Evolutionary conservation across 1,284 basidiomycete species (phyloP).

Genomic region (Leccinum cinnamomeum): DNA sequence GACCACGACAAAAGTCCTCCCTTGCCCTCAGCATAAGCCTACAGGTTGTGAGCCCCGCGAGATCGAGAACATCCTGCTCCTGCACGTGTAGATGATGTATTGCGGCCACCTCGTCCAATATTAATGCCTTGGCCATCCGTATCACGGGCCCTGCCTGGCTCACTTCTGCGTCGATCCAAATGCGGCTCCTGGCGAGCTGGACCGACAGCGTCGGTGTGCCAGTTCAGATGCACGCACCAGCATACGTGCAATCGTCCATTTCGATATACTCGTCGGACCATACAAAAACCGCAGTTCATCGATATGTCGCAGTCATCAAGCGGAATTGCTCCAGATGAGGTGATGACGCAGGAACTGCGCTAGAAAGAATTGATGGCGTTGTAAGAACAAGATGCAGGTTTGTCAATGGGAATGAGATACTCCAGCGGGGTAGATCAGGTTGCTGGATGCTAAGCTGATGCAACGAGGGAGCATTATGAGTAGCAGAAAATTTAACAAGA

Average conservation of each 20-base stretch:
- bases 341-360: conserved; percentile 29
- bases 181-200: conserved; percentile 46
- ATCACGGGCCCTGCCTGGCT: not conserved
- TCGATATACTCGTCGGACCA: conserved; percentile 49
- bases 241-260: conserved; percentile 50
- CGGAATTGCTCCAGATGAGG: conserved; percentile 48
- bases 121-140: conserved; percentile 15
- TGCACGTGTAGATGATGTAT: conserved; percentile 61
- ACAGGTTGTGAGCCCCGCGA: conserved; percentile 52
- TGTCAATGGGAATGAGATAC: conserved; percentile 24
- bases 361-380: conserved; percentile 1
- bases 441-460: conserved; percentile 26
- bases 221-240: conserved; percentile 58
- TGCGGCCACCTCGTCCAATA: conserved; percentile 47
- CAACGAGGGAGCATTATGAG: conserved; percentile 23
- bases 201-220: conserved; percentile 46
- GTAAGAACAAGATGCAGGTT: conserved; percentile 18
- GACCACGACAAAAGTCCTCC: conserved; percentile 59
- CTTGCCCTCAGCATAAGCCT: conserved; percentile 44
- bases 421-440: conserved; percentile 27
- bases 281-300: conserved; percentile 42
- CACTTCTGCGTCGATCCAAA: conserved; percentile 10
- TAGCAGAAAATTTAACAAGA: conserved; percentile 25
- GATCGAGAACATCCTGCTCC: conserved; percentile 53
- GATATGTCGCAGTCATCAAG: conserved; percentile 60